phyloP scores from a whole-genome alignment of 352 stramenopile genomes.

The Globisporangium sylvaticum region DNA sequence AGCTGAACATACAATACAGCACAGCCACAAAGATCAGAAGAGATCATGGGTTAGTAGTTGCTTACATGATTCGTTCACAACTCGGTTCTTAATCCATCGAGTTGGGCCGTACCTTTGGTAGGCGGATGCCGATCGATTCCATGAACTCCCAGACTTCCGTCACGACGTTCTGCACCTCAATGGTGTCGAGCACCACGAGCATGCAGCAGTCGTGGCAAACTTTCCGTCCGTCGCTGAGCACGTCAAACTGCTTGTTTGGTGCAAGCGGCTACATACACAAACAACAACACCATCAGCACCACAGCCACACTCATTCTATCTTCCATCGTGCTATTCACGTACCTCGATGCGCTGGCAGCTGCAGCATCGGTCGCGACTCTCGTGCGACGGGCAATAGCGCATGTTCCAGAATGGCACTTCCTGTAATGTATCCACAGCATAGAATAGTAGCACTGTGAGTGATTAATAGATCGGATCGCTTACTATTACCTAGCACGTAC shows the following conservation, averaged over 20 bases:
- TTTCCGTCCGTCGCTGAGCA: slow-evolving; percentile 59
- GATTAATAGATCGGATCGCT: background rate
- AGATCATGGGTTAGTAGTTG: background rate
- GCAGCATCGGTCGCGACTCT: slow-evolving; percentile 61
- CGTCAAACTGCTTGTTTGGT: slow-evolving; percentile 42
- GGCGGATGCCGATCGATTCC: slow-evolving; percentile 53
- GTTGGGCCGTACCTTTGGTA: slow-evolving; percentile 35
- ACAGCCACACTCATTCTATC: background rate
- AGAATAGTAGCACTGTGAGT: background rate
- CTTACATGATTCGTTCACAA: too few species aligned
- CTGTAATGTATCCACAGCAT: slow-evolving; percentile 13
- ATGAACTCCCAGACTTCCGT: slow-evolving; percentile 73
- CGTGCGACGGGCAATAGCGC: slow-evolving; percentile 59
- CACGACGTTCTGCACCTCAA: slow-evolving; percentile 50
- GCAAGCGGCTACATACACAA: slow-evolving; percentile 17
- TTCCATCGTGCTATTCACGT: background rate
- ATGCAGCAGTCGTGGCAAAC: slow-evolving; percentile 60
- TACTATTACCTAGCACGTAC: slow-evolving; percentile 8
- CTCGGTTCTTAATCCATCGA: too few species aligned
- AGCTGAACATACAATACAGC: slow-evolving; percentile 25
- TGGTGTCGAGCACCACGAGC: slow-evolving; percentile 53
- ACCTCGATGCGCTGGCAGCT: slow-evolving; percentile 73
- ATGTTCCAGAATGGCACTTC: slow-evolving; percentile 62
- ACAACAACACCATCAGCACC: background rate
- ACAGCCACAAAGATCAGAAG: background rate